Percentiles rank a stretch among this genome's conserved stretches.
phyloP scores from a whole-genome alignment of 2,329 filamentous ascomycete species.

The Malbranchea zuffiana region DNA sequence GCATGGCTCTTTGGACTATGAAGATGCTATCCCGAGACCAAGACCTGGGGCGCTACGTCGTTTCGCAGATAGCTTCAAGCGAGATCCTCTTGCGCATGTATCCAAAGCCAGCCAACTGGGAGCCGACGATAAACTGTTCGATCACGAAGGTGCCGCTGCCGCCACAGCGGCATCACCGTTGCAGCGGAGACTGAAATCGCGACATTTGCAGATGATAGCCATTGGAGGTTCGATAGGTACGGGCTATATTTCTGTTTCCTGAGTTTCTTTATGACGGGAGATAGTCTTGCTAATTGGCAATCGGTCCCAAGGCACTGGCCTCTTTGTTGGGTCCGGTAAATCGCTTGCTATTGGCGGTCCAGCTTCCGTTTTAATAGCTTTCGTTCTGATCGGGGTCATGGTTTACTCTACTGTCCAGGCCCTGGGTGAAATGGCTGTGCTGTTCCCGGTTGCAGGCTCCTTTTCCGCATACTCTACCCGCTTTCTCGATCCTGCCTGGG shows the following conservation, averaged over 20 bases:
- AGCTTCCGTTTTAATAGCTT: constrained; percentile 36
- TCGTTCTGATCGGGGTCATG: constrained; percentile 39
- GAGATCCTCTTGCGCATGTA: constrained; percentile 21
- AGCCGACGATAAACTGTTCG: constrained; percentile 16
- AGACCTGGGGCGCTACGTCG: constrained; percentile 14
- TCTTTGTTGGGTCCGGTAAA: constrained; percentile 33
- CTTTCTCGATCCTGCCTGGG: constrained; percentile 39
- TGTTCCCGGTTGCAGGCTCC: constrained; percentile 40
- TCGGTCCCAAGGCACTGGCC: constrained; percentile 27
- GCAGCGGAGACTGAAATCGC: constrained; percentile 34
- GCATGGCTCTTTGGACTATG: constrained; percentile 2
- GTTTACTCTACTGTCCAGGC: constrained; percentile 57
- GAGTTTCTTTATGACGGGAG: background rate
- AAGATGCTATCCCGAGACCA: constrained; percentile 1
- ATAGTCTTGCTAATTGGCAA: too few species aligned
- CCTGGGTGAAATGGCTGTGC: constrained; percentile 40
- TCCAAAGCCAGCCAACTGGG: constrained; percentile 13
- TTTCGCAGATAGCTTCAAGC: constrained; percentile 22
- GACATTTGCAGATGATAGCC: constrained; percentile 50
- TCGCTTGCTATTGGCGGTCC: constrained; percentile 32
- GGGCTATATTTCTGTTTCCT: background rate
- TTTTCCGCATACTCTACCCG: constrained; percentile 36
- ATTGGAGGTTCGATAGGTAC: constrained; percentile 46
- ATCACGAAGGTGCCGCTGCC: constrained; percentile 20
- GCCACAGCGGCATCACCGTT: constrained; percentile 22